Conservation (phyloP, 768 basidiomycete species). For the Mycena maculata region DNA sequence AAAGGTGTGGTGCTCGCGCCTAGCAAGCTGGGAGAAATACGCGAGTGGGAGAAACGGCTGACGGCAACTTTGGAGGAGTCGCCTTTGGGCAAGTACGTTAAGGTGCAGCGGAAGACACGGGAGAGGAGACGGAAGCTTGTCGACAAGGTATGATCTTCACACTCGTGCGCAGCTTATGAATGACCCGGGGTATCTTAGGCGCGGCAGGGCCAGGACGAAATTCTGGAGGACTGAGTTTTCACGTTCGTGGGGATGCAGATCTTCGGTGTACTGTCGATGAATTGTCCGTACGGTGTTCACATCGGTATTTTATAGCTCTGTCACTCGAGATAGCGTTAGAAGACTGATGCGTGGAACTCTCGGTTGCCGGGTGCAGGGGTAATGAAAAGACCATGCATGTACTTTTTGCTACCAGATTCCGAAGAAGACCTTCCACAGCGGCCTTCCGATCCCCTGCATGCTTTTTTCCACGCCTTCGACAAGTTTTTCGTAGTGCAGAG, state of each 20-base stretch:
- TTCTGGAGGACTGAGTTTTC: slow-evolving; percentile 60
- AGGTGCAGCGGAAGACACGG: slow-evolving; percentile 82
- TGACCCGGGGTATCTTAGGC: slow-evolving; percentile 54
- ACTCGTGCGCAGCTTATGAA: slow-evolving; percentile 27
- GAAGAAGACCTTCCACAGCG: slow-evolving; percentile 89
- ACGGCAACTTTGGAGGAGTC: slow-evolving; percentile 70
- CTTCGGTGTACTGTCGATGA: not conserved
- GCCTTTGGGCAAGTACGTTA: slow-evolving; percentile 85
- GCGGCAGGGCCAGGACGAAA: slow-evolving; percentile 75
- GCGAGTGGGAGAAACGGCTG: slow-evolving; percentile 75
- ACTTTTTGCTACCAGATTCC: slow-evolving; percentile 67
- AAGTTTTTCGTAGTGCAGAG: slow-evolving; percentile 78
- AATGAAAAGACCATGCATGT: not conserved
- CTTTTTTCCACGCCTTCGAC: slow-evolving; percentile 82
- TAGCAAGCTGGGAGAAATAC: slow-evolving; percentile 73
- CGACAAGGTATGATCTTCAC: slow-evolving; percentile 68
- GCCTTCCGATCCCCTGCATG: slow-evolving; percentile 77
- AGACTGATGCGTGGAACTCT: not conserved
- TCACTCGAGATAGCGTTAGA: no score
- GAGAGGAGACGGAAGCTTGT: slow-evolving; percentile 77
- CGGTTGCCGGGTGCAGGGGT: not conserved
- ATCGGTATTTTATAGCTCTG: no score
- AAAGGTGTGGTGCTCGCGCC: slow-evolving; percentile 82
- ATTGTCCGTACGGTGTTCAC: not conserved
- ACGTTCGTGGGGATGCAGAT: no score